Evolutionary conservation across 768 basidiomycete genomes (phyloP), one percentile per base, ranked within the genome.

Genomic region (Coprinopsis cinerea): DNA sequence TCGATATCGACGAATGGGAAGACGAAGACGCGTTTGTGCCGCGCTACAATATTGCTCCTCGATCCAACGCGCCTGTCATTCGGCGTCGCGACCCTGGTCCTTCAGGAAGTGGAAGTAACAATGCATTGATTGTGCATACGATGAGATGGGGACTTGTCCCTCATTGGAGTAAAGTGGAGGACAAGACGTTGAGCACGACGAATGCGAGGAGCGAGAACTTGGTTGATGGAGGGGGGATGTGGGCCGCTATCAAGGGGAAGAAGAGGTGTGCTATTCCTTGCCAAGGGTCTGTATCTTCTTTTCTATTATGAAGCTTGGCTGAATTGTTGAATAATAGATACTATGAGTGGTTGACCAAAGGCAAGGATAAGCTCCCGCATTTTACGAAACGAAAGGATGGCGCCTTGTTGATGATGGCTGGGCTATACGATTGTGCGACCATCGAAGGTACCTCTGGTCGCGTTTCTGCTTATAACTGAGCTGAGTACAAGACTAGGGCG

Each of bases 91-190:
- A 63, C 44, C 55, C 59, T 14, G 58, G 51, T n/a, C 47, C 56
- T 20, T 53, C 57, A 4, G 53, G 51, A 20, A 46, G 53, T 44
- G 55, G 39, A 10, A 39, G 34, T 24, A 56, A 37, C 26, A 11
- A 22, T 17, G 28, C 47, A 18, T 65, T 83, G 17, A 68, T 86
- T 20, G 62, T 94, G 54, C 87, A 90, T 28, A 85, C 86, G 0
- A 92, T 91, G 90, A 83, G 76, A 51, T 97, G 93, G 93, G 93
- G 94, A 5, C 72, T 94, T 1, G 79, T 92, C 1, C 91, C 89
- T 0, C 82, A 88, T 61, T 93, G 85, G 84, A 79, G 74, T 60
- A 90, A 89, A 61, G 65, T 70, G 32, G 88, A 93, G 54, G 80
- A 85, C 53, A 78, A 77, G 44, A 71, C 73, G 0, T 67, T 92